A percentile compares a stretch with the other conserved stretches of the same genome.
These are phyloP conservation scores for Flaveria ramosissima DNA, from an alignment of 129 eudicot genomes.

Conservation along the genomic window DNA sequence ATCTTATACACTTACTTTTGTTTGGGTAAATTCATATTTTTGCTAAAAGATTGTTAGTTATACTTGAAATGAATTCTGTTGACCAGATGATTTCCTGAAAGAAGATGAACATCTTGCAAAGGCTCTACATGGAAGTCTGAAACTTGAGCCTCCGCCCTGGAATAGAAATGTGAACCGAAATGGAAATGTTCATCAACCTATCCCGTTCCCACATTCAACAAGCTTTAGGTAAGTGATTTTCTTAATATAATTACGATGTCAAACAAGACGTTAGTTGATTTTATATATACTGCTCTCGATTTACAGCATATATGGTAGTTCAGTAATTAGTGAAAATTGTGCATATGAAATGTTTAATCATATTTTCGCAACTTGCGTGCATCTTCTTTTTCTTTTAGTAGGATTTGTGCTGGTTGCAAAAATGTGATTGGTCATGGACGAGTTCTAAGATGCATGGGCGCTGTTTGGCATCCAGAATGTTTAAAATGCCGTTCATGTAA, in stretches of 20 bases:
- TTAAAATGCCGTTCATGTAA: slow-evolving; percentile 77
- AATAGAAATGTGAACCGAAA: slow-evolving; percentile 38
- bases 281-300: background rate
- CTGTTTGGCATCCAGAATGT: slow-evolving; percentile 92
- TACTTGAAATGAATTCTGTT: slow-evolving; percentile 18
- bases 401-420: slow-evolving; percentile 88
- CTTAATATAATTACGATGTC: background rate
- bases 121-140: slow-evolving; percentile 78
- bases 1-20: background rate
- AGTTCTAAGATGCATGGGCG: slow-evolving; percentile 75
- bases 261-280: background rate
- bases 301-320: background rate
- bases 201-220: slow-evolving; percentile 51
- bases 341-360: background rate
- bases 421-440: slow-evolving; percentile 69
- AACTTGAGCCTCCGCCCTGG: slow-evolving; percentile 49
- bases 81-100: slow-evolving; percentile 59
- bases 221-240: slow-evolving; percentile 50
- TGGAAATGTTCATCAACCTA: slow-evolving; percentile 58
- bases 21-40: background rate
- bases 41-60: background rate
- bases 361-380: background rate
- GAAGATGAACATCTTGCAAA: slow-evolving; percentile 86
- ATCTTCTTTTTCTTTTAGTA: slow-evolving; percentile 23
- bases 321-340: background rate